A percentile compares a stretch with the other conserved stretches of the same genome.
Evolutionary conservation across 2,329 filamentous ascomycete genomes (phyloP).

Genomic region (Chalara sp.): DNA sequence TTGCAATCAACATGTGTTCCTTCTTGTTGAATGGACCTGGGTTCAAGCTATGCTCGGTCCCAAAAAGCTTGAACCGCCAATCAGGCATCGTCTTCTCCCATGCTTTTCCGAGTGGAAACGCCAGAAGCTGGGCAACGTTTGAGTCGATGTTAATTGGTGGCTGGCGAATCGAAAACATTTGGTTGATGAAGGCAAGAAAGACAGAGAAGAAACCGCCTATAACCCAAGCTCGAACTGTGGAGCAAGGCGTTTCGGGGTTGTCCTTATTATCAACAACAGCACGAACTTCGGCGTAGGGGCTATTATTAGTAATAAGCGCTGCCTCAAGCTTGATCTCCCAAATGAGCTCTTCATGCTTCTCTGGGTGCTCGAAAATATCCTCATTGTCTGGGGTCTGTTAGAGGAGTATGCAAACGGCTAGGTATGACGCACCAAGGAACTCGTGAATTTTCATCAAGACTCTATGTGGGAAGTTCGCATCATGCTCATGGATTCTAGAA

Average conservation of each 20-base stretch:
- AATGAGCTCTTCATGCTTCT: no score
- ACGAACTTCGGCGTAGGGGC: no score
- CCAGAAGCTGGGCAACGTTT: conserved; percentile 38
- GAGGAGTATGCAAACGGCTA: no score
- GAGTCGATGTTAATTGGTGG: conserved; percentile 36
- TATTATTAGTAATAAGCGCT: not conserved
- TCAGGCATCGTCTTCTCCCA: conserved; percentile 21
- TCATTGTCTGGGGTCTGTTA: no score
- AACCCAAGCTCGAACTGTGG: not conserved
- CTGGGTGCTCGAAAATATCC: no score
- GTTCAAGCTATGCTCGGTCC: conserved; percentile 31
- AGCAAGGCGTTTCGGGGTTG: not conserved
- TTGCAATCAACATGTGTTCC: conserved; percentile 30
- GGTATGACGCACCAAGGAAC: no score
- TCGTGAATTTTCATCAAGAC: no score
- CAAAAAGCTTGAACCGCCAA: conserved; percentile 10
- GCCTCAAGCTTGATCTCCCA: no score
- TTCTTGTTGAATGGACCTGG: conserved; percentile 32
- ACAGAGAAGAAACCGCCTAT: conserved; percentile 28
- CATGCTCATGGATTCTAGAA: no score
- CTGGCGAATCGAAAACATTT: conserved; percentile 42
- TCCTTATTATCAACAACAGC: not conserved
- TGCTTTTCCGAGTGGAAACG: conserved; percentile 35
- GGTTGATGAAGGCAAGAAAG: conserved; percentile 33
- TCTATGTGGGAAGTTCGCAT: no score